A percentile compares a stretch with the other conserved stretches of the same genome.
Evolutionary conservation across 176 grass and related monocot genomes (phyloP).

Genomic region (Thinopyrum elongatum): DNA sequence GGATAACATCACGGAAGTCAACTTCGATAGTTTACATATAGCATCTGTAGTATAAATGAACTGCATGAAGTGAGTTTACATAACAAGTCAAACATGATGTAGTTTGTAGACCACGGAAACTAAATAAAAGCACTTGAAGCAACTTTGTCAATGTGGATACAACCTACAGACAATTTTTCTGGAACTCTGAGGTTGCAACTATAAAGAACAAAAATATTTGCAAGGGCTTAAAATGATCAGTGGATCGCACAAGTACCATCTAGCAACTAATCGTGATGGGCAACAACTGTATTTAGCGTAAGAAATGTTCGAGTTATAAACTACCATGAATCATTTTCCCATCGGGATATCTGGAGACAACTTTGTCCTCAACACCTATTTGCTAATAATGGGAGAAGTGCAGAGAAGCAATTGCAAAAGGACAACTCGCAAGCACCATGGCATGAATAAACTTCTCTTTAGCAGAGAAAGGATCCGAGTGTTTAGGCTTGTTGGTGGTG

Average conservation of each 20-base stretch:
- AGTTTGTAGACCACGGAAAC: too few species aligned
- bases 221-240: background rate
- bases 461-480: slow-evolving; percentile 69
- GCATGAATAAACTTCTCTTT: slow-evolving; percentile 97
- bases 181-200: slow-evolving; percentile 5
- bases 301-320: slow-evolving; percentile 16
- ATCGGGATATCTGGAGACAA: too few species aligned
- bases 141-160: background rate
- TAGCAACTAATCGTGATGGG: background rate
- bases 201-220: slow-evolving; percentile 13
- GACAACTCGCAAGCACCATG: slow-evolving; percentile 54
- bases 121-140: too few species aligned
- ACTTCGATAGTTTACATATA: too few species aligned
- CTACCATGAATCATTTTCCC: background rate
- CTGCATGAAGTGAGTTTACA: too few species aligned
- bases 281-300: background rate
- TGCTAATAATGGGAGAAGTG: too few species aligned
- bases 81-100: too few species aligned
- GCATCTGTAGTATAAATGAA: too few species aligned
- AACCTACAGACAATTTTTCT: background rate
- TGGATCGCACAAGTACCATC: slow-evolving; percentile 8
- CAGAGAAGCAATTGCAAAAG: slow-evolving; percentile 25
- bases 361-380: too few species aligned
- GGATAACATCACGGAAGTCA: too few species aligned
- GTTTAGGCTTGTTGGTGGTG: slow-evolving; percentile 66